Evolutionary conservation across 2,329 filamentous ascomycete species (phyloP).

Genomic region (Magnaporthiopsis incrustans): DNA sequence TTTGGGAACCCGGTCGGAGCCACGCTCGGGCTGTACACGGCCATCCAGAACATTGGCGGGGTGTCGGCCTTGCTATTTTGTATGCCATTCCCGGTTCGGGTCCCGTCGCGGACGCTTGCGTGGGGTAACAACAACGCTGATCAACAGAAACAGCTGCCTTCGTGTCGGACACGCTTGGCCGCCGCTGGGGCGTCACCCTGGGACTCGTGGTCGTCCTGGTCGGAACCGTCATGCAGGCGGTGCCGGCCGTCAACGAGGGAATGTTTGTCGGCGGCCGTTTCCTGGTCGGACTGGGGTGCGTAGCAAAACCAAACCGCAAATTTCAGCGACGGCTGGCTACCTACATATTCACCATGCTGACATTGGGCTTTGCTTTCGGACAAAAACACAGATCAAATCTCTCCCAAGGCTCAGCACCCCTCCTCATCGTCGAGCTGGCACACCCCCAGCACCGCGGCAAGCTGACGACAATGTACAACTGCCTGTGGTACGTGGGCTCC

Average conservation of each 20-base stretch:
- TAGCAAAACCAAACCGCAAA: neutral
- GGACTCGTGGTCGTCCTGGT: neutral
- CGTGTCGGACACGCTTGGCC: neutral
- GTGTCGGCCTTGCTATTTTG: neutral
- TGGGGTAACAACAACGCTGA: neutral
- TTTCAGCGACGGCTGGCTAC: too few species aligned
- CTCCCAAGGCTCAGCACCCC: slow-evolving; percentile 31
- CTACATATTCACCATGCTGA: too few species aligned
- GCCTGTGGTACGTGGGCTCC: slow-evolving; percentile 7
- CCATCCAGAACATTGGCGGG: slow-evolving; percentile 1
- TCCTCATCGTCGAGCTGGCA: slow-evolving; percentile 13
- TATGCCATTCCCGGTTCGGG: neutral
- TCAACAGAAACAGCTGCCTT: neutral
- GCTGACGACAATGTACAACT: slow-evolving; percentile 8
- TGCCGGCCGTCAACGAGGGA: slow-evolving; percentile 8
- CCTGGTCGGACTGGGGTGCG: slow-evolving; percentile 43
- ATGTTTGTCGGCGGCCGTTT: slow-evolving; percentile 43
- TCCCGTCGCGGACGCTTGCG: neutral
- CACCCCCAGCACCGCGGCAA: slow-evolving; percentile 10
- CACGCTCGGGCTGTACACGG: slow-evolving; percentile 2
- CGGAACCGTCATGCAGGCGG: neutral
- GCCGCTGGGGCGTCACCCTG: neutral
- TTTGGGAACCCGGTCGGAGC: neutral
- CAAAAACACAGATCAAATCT: slow-evolving; percentile 20
- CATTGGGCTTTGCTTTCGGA: too few species aligned